phyloP scores from a whole-genome alignment of 148 eudicot genomes.

The Polygonum maritimum region DNA sequence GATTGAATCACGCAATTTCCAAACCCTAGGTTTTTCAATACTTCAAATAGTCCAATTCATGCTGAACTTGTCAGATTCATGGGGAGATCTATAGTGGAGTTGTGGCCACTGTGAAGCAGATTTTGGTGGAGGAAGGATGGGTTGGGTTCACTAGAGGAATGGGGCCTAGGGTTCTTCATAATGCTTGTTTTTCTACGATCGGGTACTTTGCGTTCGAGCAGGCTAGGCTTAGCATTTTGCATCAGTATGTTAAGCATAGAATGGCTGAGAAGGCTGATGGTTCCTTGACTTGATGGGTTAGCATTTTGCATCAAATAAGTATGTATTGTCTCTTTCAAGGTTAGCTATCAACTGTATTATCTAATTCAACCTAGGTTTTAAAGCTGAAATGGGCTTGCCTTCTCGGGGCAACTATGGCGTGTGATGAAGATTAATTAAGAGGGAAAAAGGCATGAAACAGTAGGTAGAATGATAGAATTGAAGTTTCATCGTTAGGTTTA shows the following conservation, averaged over 20 bases:
- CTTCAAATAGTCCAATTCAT: too few species aligned
- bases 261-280: conserved; percentile 25
- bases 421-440: too few species aligned
- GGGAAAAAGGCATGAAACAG: too few species aligned
- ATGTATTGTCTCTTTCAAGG: too few species aligned
- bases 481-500: too few species aligned
- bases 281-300: conserved; percentile 15
- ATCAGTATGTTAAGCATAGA: conserved; percentile 54
- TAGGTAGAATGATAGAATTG: too few species aligned
- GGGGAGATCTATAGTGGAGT: conserved; percentile 29
- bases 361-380: too few species aligned
- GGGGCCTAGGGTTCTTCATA: conserved; percentile 84
- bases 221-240: conserved; percentile 67
- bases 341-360: too few species aligned
- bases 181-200: conserved; percentile 88
- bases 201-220: conserved; percentile 93
- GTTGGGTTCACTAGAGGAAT: conserved; percentile 76
- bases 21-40: neutral
- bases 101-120: conserved; percentile 47
- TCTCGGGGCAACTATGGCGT: too few species aligned
- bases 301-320: too few species aligned
- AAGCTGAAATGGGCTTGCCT: too few species aligned
- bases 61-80: too few species aligned
- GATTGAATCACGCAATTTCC: neutral
- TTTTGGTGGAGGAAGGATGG: conserved; percentile 80